Percentiles rank a stretch among this genome's conserved stretches.
Evolutionary conservation across 2,329 filamentous ascomycete species (phyloP).

Genomic region (Aspergillus novoparasiticus): DNA sequence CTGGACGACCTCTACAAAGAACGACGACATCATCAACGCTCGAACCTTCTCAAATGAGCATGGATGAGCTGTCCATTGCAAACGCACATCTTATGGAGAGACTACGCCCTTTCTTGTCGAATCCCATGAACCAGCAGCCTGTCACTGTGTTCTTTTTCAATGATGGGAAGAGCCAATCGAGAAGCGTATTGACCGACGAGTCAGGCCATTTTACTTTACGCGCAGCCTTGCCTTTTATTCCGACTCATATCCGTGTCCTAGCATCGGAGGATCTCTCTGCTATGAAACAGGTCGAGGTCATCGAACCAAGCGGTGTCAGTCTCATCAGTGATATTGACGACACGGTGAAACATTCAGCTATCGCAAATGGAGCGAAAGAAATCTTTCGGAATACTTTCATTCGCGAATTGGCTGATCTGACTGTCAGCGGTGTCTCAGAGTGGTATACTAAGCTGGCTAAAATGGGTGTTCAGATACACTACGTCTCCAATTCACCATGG

Average conservation of each 20-base stretch:
- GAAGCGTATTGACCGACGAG: conserved; percentile 82
- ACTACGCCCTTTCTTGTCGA: conserved; percentile 86
- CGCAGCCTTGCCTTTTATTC: conserved; percentile 83
- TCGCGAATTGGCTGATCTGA: conserved; percentile 77
- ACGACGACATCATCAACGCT: conserved; percentile 52
- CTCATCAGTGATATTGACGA: conserved; percentile 98
- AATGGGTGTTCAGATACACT: conserved; percentile 87
- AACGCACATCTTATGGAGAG: conserved; percentile 88
- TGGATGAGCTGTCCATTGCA: conserved; percentile 74
- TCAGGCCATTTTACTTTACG: conserved; percentile 84
- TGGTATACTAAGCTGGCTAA: conserved; percentile 81
- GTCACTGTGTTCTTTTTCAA: conserved; percentile 97
- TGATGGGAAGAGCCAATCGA: conserved; percentile 75
- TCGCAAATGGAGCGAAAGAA: conserved; percentile 81
- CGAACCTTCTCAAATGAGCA: conserved; percentile 56
- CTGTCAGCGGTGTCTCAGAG: conserved; percentile 81
- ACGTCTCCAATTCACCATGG: conserved; percentile 99
- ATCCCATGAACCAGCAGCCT: conserved; percentile 72
- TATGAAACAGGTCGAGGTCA: conserved; percentile 75
- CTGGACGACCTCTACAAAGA: conserved; percentile 37
- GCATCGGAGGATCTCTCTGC: conserved; percentile 83
- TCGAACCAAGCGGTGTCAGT: conserved; percentile 78
- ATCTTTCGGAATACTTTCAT: conserved; percentile 97
- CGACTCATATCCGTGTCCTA: conserved; percentile 83
- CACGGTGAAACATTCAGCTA: conserved; percentile 94